Conservation (phyloP, 1,284 basidiomycete species). For the Ceraceosorus guamensis region DNA sequence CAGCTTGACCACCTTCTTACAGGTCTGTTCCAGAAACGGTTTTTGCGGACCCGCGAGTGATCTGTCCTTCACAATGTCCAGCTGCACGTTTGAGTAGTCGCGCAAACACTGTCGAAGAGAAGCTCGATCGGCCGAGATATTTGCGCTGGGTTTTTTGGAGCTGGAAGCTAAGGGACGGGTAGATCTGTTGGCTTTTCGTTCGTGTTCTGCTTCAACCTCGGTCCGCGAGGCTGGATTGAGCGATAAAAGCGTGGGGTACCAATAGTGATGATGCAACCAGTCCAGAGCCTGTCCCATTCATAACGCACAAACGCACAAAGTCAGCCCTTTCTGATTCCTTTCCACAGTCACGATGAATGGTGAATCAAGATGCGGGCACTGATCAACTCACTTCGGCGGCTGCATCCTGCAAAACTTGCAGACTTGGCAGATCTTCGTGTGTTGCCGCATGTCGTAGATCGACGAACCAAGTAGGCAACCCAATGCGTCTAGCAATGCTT, state of each 20-base stretch:
- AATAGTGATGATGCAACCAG: constrained; percentile 37
- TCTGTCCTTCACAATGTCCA: no score
- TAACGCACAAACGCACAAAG: not conserved
- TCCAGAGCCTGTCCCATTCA: constrained; percentile 13
- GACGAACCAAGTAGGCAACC: constrained; percentile 82
- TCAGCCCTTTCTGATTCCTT: not conserved
- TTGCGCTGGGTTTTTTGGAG: not conserved
- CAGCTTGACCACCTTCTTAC: no score
- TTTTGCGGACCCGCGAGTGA: no score
- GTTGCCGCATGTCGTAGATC: constrained; percentile 89
- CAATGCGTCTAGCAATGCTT: constrained; percentile 75
- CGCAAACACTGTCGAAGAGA: no score
- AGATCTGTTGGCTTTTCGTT: constrained; percentile 24
- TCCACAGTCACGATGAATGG: not conserved
- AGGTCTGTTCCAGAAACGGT: no score
- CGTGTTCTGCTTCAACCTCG: constrained; percentile 18
- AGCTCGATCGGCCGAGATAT: not conserved
- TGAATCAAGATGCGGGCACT: not conserved
- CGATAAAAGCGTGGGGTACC: constrained; percentile 25
- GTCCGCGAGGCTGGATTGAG: constrained; percentile 4
- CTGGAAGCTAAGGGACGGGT: constrained; percentile 22
- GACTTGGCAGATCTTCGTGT: constrained; percentile 85
- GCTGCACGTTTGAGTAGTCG: no score
- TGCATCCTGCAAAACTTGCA: constrained; percentile 70
- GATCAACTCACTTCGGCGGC: constrained; percentile 50